Conservation (phyloP, 2,329 filamentous ascomycete species). For the Zalaria sp. region DNA sequence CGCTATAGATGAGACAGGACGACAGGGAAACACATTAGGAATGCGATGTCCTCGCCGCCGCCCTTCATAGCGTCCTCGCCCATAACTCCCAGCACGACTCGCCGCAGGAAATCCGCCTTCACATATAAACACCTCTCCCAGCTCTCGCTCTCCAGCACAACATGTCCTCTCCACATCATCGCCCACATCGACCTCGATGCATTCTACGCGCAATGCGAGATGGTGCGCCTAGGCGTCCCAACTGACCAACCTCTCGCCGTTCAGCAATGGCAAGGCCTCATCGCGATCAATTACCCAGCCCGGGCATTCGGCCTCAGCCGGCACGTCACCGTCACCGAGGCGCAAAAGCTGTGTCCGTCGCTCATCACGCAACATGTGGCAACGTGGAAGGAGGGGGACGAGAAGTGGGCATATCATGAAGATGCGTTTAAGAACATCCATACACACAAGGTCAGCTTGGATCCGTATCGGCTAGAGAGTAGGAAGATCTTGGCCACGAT, state of each 20-base stretch:
- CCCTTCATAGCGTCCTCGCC: conserved; percentile 33
- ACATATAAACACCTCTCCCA: conserved; percentile 73
- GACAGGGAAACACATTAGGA: not conserved
- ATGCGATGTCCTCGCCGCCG: conserved; percentile 32
- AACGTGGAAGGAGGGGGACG: conserved; percentile 85
- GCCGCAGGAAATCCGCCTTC: conserved; percentile 50
- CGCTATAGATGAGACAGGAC: not conserved
- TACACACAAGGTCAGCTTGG: conserved; percentile 85
- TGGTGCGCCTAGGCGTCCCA: conserved; percentile 63
- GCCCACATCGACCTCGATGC: conserved; percentile 93
- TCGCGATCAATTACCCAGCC: conserved; percentile 92
- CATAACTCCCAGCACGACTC: conserved; percentile 21
- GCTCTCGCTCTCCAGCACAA: conserved; percentile 54
- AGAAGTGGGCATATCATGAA: conserved; percentile 79
- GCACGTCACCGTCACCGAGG: conserved; percentile 67
- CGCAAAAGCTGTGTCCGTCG: conserved; percentile 71
- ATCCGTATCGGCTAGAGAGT: conserved; percentile 79
- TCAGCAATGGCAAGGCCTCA: conserved; percentile 88
- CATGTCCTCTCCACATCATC: conserved; percentile 70
- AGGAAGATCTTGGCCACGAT: conserved; percentile 68
- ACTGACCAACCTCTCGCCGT: conserved; percentile 71
- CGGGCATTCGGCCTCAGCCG: conserved; percentile 65
- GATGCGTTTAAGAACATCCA: conserved; percentile 67
- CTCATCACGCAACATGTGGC: conserved; percentile 85
- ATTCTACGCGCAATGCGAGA: conserved; percentile 91